These are phyloP conservation scores for Aspergillus spinulosporus DNA, from an alignment of 2,329 filamentous ascomycete species.

Conservation along the genomic window DNA sequence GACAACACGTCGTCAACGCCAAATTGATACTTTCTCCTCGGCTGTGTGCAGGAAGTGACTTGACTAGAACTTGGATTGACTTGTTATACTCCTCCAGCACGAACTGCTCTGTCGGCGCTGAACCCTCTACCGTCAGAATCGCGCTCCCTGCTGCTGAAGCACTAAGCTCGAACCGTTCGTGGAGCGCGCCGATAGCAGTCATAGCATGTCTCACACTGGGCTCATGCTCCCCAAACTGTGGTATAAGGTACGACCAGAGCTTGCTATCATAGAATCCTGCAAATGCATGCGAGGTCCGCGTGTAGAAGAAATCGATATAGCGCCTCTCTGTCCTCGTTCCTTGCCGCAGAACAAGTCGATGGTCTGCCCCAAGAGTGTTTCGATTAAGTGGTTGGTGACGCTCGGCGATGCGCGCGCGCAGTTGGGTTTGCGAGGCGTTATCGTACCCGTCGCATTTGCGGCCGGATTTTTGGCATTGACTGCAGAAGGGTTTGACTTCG, in stretches of 20 bases:
- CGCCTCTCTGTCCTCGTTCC: constrained; percentile 36
- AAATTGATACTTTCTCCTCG: constrained; percentile 8
- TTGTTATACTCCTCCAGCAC: constrained; percentile 52
- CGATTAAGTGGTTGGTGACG: background rate
- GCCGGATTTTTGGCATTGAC: constrained; percentile 56
- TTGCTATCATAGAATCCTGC: constrained; percentile 43
- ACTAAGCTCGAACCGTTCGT: constrained; percentile 34
- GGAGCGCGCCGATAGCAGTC: constrained; percentile 52
- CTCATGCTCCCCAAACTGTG: constrained; percentile 49
- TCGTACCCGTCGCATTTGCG: constrained; percentile 59
- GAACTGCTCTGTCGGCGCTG: constrained; percentile 31
- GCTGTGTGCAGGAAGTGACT: constrained; percentile 25
- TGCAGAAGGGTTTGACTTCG: constrained; percentile 55
- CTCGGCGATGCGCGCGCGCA: constrained; percentile 13
- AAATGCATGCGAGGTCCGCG: constrained; percentile 44
- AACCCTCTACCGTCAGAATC: constrained; percentile 23
- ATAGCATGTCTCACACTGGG: constrained; percentile 53
- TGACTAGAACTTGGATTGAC: constrained; percentile 45
- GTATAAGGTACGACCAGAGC: constrained; percentile 41
- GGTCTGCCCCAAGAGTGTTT: constrained; percentile 18
- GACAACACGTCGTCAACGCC: constrained; percentile 23
- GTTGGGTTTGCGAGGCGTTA: constrained; percentile 18
- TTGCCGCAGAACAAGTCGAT: constrained; percentile 23
- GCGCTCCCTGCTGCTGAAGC: background rate
- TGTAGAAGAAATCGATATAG: constrained; percentile 44